Evolutionary conservation across 2,329 filamentous ascomycete species (phyloP).

Genomic region (Cryphonectria radicalis): DNA sequence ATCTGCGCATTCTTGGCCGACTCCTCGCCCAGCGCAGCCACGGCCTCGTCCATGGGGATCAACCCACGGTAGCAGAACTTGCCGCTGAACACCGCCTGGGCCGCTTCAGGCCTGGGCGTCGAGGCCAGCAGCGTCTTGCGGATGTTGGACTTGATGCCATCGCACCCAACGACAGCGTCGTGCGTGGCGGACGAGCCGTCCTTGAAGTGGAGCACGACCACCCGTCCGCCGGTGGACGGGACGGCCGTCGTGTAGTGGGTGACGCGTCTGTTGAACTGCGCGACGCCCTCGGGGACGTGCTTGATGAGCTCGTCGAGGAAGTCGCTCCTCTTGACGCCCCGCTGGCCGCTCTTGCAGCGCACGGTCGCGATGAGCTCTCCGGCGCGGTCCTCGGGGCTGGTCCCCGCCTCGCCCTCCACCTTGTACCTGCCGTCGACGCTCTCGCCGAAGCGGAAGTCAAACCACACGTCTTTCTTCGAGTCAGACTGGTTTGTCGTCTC

Average conservation of each 20-base stretch:
- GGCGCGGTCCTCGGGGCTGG: conserved; percentile 16
- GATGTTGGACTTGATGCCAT: conserved; percentile 39
- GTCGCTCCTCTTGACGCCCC: conserved; percentile 35
- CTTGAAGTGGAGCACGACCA: conserved; percentile 22
- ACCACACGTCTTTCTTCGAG: conserved; percentile 35
- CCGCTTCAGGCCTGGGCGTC: conserved; percentile 40
- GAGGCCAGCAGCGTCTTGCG: conserved; percentile 55
- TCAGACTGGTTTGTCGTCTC: conserved; percentile 35
- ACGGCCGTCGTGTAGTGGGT: conserved; percentile 23
- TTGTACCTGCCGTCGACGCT: conserved; percentile 28
- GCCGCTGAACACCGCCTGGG: conserved; percentile 53
- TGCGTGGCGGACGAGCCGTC: conserved; percentile 30
- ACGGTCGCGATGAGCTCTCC: conserved; percentile 29
- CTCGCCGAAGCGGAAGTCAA: conserved; percentile 35
- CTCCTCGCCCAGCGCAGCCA: conserved; percentile 51
- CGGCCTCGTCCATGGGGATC: conserved; percentile 57
- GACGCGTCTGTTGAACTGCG: conserved; percentile 30
- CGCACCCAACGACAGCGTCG: conserved; percentile 34
- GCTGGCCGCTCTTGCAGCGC: conserved; percentile 30
- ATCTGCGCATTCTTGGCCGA: conserved; percentile 36
- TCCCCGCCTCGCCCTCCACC: conserved; percentile 24
- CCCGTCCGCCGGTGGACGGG: neutral
- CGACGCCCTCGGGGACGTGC: conserved; percentile 27
- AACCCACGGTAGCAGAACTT: conserved; percentile 62
- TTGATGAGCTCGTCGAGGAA: conserved; percentile 33